Evolutionary conservation across 768 basidiomycete species (phyloP).

Genomic region (Lentinus brumalis): DNA sequence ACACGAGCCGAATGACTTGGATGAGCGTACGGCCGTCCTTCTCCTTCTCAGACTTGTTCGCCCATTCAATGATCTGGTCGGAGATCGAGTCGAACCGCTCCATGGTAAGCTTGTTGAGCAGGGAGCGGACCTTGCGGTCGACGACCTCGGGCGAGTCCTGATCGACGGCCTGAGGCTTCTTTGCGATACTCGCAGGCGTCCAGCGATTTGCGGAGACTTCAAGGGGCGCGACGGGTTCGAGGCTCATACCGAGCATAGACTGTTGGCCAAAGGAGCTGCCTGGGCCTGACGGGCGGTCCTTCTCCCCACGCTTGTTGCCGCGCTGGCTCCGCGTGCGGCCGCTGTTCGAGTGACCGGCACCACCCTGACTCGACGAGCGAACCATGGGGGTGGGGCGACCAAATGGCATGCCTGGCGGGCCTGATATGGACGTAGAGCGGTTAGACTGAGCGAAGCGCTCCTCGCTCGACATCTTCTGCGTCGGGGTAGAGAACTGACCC

Average conservation of each 20-base stretch:
- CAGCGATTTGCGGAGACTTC: slow-evolving; percentile 82
- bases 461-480: slow-evolving; percentile 66
- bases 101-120: slow-evolving; percentile 96
- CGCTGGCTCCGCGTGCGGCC: slow-evolving; percentile 80
- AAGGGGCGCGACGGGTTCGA: slow-evolving; percentile 79
- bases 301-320: slow-evolving; percentile 74
- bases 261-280: slow-evolving; percentile 15
- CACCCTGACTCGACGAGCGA: slow-evolving; percentile 57
- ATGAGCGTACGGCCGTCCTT: slow-evolving; percentile 93
- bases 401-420: slow-evolving; percentile 49
- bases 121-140: slow-evolving; percentile 87
- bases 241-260: slow-evolving; percentile 25
- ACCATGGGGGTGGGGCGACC: slow-evolving; percentile 57
- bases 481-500: slow-evolving; percentile 65
- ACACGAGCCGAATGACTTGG: slow-evolving; percentile 93
- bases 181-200: slow-evolving; percentile 48
- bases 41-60: slow-evolving; percentile 91
- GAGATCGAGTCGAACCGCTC: slow-evolving; percentile 97
- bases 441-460: slow-evolving; percentile 61
- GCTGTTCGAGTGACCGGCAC: slow-evolving; percentile 48
- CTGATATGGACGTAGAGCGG: slow-evolving; percentile 61
- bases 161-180: slow-evolving; percentile 44
- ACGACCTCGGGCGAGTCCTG: slow-evolving; percentile 81
- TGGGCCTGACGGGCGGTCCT: slow-evolving; percentile 40
- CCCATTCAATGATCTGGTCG: slow-evolving; percentile 93